These are phyloP conservation scores for Nicotiana attenuata DNA, from an alignment of 257 asterid species.

Conservation along the genomic window DNA sequence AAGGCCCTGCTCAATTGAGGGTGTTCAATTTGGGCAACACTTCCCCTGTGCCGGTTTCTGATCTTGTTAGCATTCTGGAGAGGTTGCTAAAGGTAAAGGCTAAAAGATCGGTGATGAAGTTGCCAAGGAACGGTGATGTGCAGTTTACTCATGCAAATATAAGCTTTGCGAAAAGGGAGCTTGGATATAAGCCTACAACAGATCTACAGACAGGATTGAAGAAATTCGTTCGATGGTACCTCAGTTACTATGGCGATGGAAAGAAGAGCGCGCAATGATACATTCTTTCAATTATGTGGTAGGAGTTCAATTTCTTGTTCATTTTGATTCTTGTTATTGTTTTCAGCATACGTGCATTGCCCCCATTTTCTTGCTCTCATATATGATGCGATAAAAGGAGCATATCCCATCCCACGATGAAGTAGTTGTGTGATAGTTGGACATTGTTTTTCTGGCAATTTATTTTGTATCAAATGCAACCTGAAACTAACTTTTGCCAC, in stretches of 20 bases:
- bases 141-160: slow-evolving; percentile 62
- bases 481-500: slow-evolving; percentile 28
- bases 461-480: slow-evolving; percentile 23
- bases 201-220: slow-evolving; percentile 52
- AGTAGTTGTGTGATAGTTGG: slow-evolving; percentile 25
- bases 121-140: slow-evolving; percentile 66
- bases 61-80: slow-evolving; percentile 59
- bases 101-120: slow-evolving; percentile 45
- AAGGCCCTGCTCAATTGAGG: slow-evolving; percentile 49
- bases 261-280: slow-evolving; percentile 37
- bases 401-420: slow-evolving; percentile 27
- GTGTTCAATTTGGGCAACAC: slow-evolving; percentile 53
- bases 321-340: slow-evolving; percentile 32
- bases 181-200: slow-evolving; percentile 53
- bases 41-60: slow-evolving; percentile 54
- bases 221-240: slow-evolving; percentile 56
- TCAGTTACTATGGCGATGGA: slow-evolving; percentile 49
- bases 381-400: slow-evolving; percentile 24
- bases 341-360: slow-evolving; percentile 16
- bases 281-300: slow-evolving; percentile 18
- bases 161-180: slow-evolving; percentile 48
- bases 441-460: slow-evolving; percentile 20
- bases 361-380: slow-evolving; percentile 10
- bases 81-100: slow-evolving; percentile 56
- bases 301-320: slow-evolving; percentile 28